Evolutionary conservation across 1,284 basidiomycete genomes (phyloP), one percentile per base, ranked within the genome.

Genomic region (Trichosporon sp.): DNA sequence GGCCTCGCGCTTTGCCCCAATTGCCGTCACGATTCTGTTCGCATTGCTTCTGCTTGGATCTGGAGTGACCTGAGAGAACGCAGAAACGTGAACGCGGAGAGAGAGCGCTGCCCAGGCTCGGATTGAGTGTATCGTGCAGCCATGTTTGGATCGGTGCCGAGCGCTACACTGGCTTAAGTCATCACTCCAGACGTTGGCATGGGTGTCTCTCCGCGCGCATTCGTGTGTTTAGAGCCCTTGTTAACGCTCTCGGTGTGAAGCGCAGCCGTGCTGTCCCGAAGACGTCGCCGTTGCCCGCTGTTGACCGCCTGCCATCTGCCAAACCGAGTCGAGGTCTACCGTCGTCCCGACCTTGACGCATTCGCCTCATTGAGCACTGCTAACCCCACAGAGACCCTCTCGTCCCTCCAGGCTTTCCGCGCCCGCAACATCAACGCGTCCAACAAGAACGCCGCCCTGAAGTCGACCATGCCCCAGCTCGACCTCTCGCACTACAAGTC

Each of bases 401-500:
- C 91, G 69, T 86, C 92, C 73, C 89, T 99, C 70, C 91, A 93
- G 83, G 91, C 93, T 58, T 99, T 99, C 91, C 92, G 97, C 83
- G 97, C 97, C 85, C 93, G 97, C 73, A 89, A 95, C 85, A 87
- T 87, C 75, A 92, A 96, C 69, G 95, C 97, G 69, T 89, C 92
- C 80, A 91, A 92, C 78, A 86, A 91, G 73, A 85, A 90, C 71
- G 86, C 86, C 68, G 87, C 89, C 77, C 89, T 92, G 76, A 86
- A 89, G 77, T 84, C 87, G 68, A 91, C 92, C 42, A 87, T 93
- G 74, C 81, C 81, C 64, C 75, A 82, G 71, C 77, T 88, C 76
- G 95, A 99, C 87, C 87, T 99, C 79, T 86, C 89, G 34, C 89
- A 95, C 86, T 99, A 99, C 88, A 92, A 93, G 78, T 88, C 89